Evolutionary conservation across 441 rosid genomes (phyloP).

Genomic region (Adansonia rubrostipa): DNA sequence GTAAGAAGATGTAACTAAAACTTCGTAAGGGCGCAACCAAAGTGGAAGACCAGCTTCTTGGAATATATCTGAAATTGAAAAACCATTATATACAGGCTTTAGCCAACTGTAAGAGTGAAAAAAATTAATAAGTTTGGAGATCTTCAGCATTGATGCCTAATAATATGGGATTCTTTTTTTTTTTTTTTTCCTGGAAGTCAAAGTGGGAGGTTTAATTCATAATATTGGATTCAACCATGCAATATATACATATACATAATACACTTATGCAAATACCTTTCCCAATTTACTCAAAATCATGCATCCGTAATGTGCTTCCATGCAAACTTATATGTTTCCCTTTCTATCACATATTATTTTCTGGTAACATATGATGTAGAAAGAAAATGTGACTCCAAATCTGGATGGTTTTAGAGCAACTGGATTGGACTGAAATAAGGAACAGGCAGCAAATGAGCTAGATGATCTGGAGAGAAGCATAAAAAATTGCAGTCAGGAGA

Average conservation of each 20-base stretch:
- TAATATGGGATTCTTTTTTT: background rate
- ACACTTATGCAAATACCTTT: background rate
- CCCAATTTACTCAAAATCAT: background rate
- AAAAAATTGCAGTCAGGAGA: constrained; percentile 23
- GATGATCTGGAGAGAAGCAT: constrained; percentile 2
- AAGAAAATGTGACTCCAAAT: background rate
- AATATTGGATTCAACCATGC: background rate
- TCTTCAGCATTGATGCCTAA: background rate
- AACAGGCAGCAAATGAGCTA: background rate
- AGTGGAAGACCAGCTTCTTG: constrained; percentile 99
- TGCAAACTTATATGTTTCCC: background rate
- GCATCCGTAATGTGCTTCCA: constrained; percentile 11
- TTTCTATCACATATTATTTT: background rate
- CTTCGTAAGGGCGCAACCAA: constrained; percentile 98
- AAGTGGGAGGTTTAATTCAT: background rate
- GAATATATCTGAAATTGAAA: constrained; percentile 73
- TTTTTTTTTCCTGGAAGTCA: too few relatives aligned
- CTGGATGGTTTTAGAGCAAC: background rate
- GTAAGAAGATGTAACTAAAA: constrained; percentile 92
- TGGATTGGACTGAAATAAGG: background rate
- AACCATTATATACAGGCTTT: constrained; percentile 25
- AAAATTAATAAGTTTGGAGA: constrained; percentile 9
- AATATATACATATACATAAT: background rate
- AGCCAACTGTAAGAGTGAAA: constrained; percentile 17
- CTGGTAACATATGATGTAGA: constrained; percentile 6